phyloP scores from a whole-genome alignment of 2,329 filamentous ascomycete species.

The Cylindrodendrum hubeiense region DNA sequence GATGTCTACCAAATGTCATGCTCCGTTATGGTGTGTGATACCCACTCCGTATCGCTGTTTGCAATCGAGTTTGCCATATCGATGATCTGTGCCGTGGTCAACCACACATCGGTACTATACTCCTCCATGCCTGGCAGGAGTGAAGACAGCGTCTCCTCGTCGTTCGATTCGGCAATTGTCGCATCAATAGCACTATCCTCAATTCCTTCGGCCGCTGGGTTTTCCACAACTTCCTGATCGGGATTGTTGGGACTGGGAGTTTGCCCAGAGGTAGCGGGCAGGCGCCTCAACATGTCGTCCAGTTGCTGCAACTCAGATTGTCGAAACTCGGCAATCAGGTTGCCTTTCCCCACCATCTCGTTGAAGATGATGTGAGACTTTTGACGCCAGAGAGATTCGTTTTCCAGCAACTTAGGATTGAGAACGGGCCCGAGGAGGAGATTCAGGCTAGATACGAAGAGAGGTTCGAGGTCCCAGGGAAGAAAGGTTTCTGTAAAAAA shows the following conservation, averaged over 20 bases:
- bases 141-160: slow-evolving; percentile 33
- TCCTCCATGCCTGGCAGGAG: slow-evolving; percentile 38
- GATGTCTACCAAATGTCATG: slow-evolving; percentile 54
- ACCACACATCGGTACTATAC: slow-evolving; percentile 46
- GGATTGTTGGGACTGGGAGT: slow-evolving; percentile 2
- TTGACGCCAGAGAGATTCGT: slow-evolving; percentile 52
- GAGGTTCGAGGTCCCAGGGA: slow-evolving; percentile 60
- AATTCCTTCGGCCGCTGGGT: neutral
- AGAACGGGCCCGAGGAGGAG: slow-evolving; percentile 54
- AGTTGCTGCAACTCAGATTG: slow-evolving; percentile 60
- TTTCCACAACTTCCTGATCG: slow-evolving; percentile 30
- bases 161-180: slow-evolving; percentile 18
- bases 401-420: slow-evolving; percentile 51
- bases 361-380: slow-evolving; percentile 59
- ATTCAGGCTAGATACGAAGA: slow-evolving; percentile 58
- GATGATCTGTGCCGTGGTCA: slow-evolving; percentile 60
- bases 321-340: slow-evolving; percentile 58
- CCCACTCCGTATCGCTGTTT: slow-evolving; percentile 57
- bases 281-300: slow-evolving; percentile 52
- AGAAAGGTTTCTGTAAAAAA: slow-evolving; percentile 57
- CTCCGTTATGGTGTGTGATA: slow-evolving; percentile 59
- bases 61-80: slow-evolving; percentile 63
- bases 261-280: slow-evolving; percentile 32
- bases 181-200: neutral
- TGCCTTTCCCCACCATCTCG: slow-evolving; percentile 60